These are phyloP conservation scores for Leptographium galeiforme DNA, from an alignment of 2,329 filamentous ascomycete species.

Conservation along the genomic window DNA sequence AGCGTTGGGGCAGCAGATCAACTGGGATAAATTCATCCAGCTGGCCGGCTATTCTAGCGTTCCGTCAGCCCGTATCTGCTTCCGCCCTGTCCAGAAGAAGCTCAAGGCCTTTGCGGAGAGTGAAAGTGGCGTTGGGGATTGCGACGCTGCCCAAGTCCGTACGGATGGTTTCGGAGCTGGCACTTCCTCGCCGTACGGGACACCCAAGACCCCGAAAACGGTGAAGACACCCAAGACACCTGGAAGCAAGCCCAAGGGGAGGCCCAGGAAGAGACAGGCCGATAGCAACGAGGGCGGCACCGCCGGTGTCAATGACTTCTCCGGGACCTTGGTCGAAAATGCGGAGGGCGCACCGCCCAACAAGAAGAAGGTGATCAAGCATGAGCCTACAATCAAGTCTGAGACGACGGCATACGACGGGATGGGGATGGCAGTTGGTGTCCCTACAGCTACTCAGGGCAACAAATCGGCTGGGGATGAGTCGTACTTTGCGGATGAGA, in stretches of 20 bases:
- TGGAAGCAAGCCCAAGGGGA: neutral
- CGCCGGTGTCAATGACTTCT: neutral
- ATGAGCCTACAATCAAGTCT: neutral
- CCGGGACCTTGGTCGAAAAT: neutral
- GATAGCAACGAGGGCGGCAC: neutral
- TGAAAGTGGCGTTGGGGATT: neutral
- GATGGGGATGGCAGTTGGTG: neutral
- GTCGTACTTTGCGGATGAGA: neutral
- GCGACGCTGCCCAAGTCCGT: neutral
- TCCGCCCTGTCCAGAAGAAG: slow-evolving; percentile 42
- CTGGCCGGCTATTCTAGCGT: slow-evolving; percentile 9
- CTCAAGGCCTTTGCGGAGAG: slow-evolving; percentile 28
- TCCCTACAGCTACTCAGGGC: neutral
- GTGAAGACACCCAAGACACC: neutral
- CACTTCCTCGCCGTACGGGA: neutral
- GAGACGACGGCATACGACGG: neutral
- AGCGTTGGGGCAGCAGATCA: slow-evolving; percentile 2
- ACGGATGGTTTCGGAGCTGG: neutral
- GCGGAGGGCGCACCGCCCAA: neutral
- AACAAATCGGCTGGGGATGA: neutral
- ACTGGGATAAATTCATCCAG: slow-evolving; percentile 9
- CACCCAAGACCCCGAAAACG: neutral
- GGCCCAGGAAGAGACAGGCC: neutral
- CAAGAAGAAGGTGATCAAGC: neutral
- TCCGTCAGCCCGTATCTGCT: slow-evolving; percentile 31